Conservation (phyloP, 352 stramenopile genomes). For the Pythium aristosporum region DNA sequence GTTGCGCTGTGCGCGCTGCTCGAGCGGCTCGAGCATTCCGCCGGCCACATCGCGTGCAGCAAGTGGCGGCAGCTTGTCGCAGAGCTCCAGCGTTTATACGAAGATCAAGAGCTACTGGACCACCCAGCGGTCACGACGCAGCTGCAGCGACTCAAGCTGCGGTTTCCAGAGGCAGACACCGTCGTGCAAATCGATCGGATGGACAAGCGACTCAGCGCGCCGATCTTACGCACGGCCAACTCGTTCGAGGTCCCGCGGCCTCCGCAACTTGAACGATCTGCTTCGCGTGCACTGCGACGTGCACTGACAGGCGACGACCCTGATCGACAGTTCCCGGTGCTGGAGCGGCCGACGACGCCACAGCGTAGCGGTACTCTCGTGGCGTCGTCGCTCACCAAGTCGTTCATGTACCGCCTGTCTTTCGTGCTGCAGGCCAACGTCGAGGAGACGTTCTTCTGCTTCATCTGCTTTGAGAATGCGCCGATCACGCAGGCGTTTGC, state of each 20-base stretch:
- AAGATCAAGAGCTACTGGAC: background rate
- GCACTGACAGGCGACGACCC: conserved; percentile 15
- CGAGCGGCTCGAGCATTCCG: conserved; percentile 3
- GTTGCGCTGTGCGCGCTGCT: conserved; percentile 9
- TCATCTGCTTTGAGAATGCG: conserved; percentile 75
- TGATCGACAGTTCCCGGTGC: conserved; percentile 6
- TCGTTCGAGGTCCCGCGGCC: conserved; percentile 2
- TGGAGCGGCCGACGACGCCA: conserved; percentile 8
- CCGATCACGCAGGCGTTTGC: conserved; percentile 35
- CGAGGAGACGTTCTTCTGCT: conserved; percentile 72
- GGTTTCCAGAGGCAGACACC: background rate
- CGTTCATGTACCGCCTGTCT: conserved; percentile 16
- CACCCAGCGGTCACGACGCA: background rate
- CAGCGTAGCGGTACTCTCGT: background rate
- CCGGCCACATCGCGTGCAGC: background rate
- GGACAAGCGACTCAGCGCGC: conserved; percentile 15
- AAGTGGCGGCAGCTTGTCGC: conserved; percentile 11
- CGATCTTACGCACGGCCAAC: conserved; percentile 7
- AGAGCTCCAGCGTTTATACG: conserved; percentile 7
- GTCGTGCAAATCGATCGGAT: background rate
- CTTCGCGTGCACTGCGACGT: conserved; percentile 6
- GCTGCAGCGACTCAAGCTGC: conserved; percentile 8
- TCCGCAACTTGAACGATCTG: background rate
- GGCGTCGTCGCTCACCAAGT: conserved; percentile 5
- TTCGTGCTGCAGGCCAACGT: conserved; percentile 5